phyloP scores from a whole-genome alignment of 129 eudicot species.

The Flaveria ramosissima region DNA sequence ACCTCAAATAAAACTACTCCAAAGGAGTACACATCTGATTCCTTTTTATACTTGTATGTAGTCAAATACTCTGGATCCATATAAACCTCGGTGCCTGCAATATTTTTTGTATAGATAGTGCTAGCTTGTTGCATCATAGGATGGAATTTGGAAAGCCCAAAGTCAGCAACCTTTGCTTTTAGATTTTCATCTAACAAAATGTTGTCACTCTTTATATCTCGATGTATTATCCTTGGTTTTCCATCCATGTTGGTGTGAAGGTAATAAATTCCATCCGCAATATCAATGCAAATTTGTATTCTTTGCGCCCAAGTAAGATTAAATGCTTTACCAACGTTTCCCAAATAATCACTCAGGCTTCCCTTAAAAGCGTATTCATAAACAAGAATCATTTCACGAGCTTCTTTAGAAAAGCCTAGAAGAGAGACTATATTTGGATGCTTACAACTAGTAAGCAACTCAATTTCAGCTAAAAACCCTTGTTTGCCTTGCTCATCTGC shows the following conservation, averaged over 20 bases:
- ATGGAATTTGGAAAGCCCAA: constrained; percentile 13
- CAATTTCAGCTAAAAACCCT: constrained; percentile 9
- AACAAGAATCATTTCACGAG: background rate
- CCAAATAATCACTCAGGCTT: background rate
- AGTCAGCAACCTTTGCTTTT: constrained; percentile 2
- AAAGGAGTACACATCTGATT: constrained; percentile 9
- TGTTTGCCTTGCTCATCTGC: background rate
- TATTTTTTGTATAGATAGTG: background rate
- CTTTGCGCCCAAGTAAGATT: constrained; percentile 6
- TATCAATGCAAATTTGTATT: constrained; percentile 1
- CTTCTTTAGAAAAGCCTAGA: constrained; percentile 2
- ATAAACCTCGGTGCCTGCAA: background rate
- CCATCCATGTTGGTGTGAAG: background rate
- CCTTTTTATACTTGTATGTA: constrained; percentile 1
- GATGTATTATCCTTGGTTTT: constrained; percentile 5
- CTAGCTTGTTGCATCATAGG: background rate
- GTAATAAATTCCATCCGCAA: constrained; percentile 7
- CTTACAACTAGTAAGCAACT: constrained; percentile 10
- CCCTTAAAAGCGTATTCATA: background rate
- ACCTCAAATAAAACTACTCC: constrained; percentile 14
- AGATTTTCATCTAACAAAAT: constrained; percentile 3
- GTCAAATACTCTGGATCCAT: background rate
- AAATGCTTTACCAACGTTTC: background rate
- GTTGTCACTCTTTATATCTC: constrained; percentile 16
- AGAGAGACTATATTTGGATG: constrained; percentile 7